Base-by-base conservation (phyloP, 139 green algal species). In the Tetradesmus lagerheimii region DNA sequence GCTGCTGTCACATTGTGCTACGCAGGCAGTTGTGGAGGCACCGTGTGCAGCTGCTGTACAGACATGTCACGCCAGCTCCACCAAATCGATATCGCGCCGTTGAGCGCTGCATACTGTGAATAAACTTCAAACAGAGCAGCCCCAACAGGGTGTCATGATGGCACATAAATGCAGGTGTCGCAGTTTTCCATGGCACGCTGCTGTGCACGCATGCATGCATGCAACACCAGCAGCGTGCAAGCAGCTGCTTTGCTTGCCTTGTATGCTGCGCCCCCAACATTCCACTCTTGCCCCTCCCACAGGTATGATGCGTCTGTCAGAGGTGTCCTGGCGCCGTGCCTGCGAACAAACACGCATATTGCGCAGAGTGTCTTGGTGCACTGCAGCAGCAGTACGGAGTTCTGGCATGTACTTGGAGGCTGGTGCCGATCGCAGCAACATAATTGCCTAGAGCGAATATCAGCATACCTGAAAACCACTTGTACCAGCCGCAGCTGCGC, bases 251-350 rank as follows among this genome's bases (percentile, higher is more conserved):
- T 27, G 35, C 78, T 31, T 34, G 41, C 86, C 64, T 84, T 53
- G 67, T 93, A 96, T 4, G 91, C 90, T 27, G 83, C 16, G 2
- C 92, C 94, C 74, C 92, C 94, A 77, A 95, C 80, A 47, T 95
- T 91, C 93, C 94, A 93, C 62, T 84, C 11, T 20, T 76, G 41
- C 9, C 89, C 89, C 35, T 88, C 31, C 85, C 91, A 94, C 0
- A 93, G 83, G 76, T 94, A 94, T 18, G 92, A 89, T 0, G 87
- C 79, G 5, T 83, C 34, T 5, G 90, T 94, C 18, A 97, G 83
- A 0, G 95, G 94, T 23, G 95, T 97, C 53, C 95, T 89, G 0
- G 95, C 95, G 8, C 95, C 95, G 76, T 97, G 95, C 90, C 94
- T 96, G 93, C 85, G 66, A 3, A 1, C 38, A 31, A 83, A 39